A percentile compares a stretch with the other conserved stretches of the same genome.
Conservation (phyloP, 805 yeast species). For the Wickerhamomyces subpelliculosus region DNA sequence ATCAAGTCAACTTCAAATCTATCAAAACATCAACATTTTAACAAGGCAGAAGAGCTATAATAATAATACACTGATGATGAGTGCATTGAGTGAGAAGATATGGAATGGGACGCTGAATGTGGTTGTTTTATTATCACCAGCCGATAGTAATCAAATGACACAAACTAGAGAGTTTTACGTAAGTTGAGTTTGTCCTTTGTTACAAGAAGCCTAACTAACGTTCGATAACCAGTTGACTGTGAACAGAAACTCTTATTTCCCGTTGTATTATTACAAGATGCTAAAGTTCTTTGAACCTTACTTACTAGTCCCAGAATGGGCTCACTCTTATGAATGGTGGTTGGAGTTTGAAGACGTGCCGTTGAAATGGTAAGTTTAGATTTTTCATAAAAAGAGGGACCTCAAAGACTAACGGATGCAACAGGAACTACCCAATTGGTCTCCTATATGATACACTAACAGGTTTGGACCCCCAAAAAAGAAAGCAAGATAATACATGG, state of each 20-base stretch:
- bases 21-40: too few relatives aligned
- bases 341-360: conserved; percentile 59
- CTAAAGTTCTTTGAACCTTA: conserved; percentile 31
- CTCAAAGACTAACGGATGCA: neutral
- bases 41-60: neutral
- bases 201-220: conserved; percentile 1
- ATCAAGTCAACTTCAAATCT: too few relatives aligned
- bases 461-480: conserved; percentile 27
- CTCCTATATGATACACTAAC: conserved; percentile 49
- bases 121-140: conserved; percentile 24
- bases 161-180: conserved; percentile 7
- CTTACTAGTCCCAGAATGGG: conserved; percentile 22
- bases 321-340: conserved; percentile 42
- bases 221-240: conserved; percentile 12
- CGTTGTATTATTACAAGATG: conserved; percentile 32
- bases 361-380: conserved; percentile 44
- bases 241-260: conserved; percentile 48
- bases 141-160: conserved; percentile 17
- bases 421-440: conserved; percentile 64
- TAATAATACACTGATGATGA: conserved; percentile 8
- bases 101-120: conserved; percentile 54
- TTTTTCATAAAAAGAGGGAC: neutral
- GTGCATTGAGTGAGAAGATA: conserved; percentile 29
- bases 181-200: neutral
- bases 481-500: conserved; percentile 34